Conservation (phyloP, 2,329 filamentous ascomycete species). For the Clonostachys rhizophaga region DNA sequence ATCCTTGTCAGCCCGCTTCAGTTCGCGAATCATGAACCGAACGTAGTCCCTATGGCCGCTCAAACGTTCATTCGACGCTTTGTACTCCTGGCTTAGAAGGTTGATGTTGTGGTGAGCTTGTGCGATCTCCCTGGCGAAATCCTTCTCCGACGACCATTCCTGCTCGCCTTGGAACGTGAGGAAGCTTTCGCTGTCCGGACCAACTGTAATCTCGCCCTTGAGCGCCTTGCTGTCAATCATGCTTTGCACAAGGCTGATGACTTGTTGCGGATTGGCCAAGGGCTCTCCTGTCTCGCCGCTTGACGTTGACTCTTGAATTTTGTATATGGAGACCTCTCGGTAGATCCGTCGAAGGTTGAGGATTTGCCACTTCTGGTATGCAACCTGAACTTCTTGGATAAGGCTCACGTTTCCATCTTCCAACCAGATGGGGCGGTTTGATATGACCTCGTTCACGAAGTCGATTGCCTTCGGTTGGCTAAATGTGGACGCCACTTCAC, state of each 20-base stretch:
- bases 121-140: constrained; percentile 43
- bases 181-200: constrained; percentile 34
- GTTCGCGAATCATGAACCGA: constrained; percentile 37
- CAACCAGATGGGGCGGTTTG: constrained; percentile 53
- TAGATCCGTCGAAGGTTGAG: constrained; percentile 71
- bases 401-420: constrained; percentile 72
- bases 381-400: constrained; percentile 61
- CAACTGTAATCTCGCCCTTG: constrained; percentile 43
- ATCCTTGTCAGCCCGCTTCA: constrained; percentile 40
- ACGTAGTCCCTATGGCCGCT: constrained; percentile 53
- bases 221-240: constrained; percentile 55
- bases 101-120: constrained; percentile 34
- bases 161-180: constrained; percentile 42
- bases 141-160: constrained; percentile 40
- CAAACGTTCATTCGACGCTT: constrained; percentile 48
- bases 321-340: constrained; percentile 48
- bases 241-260: constrained; percentile 38
- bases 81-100: constrained; percentile 39
- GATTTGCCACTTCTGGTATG: constrained; percentile 74
- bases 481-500: constrained; percentile 66
- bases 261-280: constrained; percentile 34
- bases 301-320: constrained; percentile 44
- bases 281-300: constrained; percentile 46
- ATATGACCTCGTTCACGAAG: constrained; percentile 60
- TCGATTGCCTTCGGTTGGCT: constrained; percentile 45